Conservation (phyloP, 345 rosid species). For the Nasturtium officinale region DNA sequence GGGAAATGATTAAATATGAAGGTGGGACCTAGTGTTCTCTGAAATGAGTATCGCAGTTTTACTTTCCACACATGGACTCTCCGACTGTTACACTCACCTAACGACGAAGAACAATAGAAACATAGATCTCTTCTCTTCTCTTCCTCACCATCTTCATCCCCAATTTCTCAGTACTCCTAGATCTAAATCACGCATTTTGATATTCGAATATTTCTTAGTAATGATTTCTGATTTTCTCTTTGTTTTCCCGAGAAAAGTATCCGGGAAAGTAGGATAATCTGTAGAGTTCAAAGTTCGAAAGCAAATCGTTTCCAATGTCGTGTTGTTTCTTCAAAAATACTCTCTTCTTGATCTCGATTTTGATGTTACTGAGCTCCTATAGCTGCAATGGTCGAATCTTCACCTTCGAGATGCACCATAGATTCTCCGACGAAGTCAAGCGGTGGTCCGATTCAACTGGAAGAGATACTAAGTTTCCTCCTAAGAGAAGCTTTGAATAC, state of each 20-base stretch:
- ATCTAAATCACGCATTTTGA: slow-evolving; percentile 19
- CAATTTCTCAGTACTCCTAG: slow-evolving; percentile 8
- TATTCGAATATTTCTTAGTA: not conserved
- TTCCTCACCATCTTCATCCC: not conserved
- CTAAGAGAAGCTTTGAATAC: slow-evolving; percentile 69
- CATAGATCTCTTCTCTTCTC: slow-evolving; percentile 22
- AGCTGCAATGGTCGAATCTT: slow-evolving; percentile 62
- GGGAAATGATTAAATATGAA: not conserved
- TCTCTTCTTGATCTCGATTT: slow-evolving; percentile 45
- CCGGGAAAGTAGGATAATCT: slow-evolving; percentile 37
- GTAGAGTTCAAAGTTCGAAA: not conserved
- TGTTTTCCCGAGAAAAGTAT: slow-evolving; percentile 35
- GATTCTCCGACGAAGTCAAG: slow-evolving; percentile 66
- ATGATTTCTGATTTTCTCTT: slow-evolving; percentile 23
- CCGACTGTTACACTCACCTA: slow-evolving; percentile 43
- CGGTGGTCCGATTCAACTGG: slow-evolving; percentile 54
- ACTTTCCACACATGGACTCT: slow-evolving; percentile 35
- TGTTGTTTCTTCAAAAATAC: slow-evolving; percentile 38
- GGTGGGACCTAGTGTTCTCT: slow-evolving; percentile 25
- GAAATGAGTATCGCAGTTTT: slow-evolving; percentile 3
- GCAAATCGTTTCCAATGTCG: slow-evolving; percentile 38
- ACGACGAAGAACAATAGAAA: slow-evolving; percentile 21
- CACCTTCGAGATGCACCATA: slow-evolving; percentile 82
- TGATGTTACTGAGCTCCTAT: slow-evolving; percentile 35
- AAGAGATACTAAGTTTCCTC: slow-evolving; percentile 55